These are phyloP conservation scores for Diaporthe velutina DNA, from an alignment of 2,329 filamentous ascomycete genomes.

Conservation along the genomic window DNA sequence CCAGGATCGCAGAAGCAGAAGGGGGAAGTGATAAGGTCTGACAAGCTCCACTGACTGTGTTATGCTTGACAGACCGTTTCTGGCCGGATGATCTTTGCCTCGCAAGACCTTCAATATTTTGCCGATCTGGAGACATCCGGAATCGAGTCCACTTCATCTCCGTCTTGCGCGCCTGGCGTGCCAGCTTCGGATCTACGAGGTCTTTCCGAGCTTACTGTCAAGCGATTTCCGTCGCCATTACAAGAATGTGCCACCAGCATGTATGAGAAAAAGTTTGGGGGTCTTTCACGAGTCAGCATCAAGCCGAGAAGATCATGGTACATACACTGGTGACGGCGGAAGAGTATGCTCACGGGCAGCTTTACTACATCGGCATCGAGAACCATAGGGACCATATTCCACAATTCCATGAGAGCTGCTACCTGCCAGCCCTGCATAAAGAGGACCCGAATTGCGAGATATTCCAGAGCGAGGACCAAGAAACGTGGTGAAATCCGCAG, in stretches of 20 bases:
- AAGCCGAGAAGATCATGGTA: background rate
- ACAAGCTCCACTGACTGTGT: background rate
- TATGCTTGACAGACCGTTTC: background rate
- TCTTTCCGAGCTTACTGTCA: background rate
- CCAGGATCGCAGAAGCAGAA: background rate
- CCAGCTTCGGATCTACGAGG: background rate
- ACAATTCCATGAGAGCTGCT: too few species aligned
- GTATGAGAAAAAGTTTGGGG: background rate
- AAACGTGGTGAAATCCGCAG: background rate
- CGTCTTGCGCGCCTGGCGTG: background rate
- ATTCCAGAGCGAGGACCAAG: background rate
- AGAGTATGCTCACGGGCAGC: background rate
- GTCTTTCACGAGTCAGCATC: background rate
- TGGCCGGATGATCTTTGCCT: background rate
- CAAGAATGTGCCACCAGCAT: rapidly evolving
- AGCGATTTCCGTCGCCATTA: background rate
- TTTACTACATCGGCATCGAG: background rate
- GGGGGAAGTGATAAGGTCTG: background rate
- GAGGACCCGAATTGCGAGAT: too few species aligned
- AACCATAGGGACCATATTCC: background rate
- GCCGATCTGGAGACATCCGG: background rate
- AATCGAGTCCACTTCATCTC: background rate
- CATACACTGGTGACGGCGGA: background rate
- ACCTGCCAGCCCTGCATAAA: too few species aligned
- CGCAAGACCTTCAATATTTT: background rate